Evolutionary conservation across 75 land plant species (phyloP), one percentile per base, ranked within the genome.

Genomic region (Isoetes taiwanensis): DNA sequence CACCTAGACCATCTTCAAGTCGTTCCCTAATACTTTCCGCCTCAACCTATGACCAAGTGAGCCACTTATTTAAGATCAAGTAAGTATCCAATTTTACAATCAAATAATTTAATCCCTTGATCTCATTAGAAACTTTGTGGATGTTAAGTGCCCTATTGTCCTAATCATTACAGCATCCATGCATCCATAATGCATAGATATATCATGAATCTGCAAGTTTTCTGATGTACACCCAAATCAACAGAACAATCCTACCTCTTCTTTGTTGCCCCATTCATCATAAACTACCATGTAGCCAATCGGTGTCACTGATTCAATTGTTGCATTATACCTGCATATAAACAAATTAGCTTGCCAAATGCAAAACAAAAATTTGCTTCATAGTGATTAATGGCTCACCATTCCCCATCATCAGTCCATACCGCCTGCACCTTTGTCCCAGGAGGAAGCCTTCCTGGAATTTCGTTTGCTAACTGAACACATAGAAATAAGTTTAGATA

Each of bases 351-450:
- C 9, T 48, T 16, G 21, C 16, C 9, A 17, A 8, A 9, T 48
- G 16, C 9, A 48, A 8, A 48, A 48, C 8, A 5, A 21, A 48
- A 8, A 16, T 5, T 48, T 48, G 21, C 9, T 8, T 8, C n/a
- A 48, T 16, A 17, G 6, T 8, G 6, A 17, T 8, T 5, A 10
- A 25, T 20, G 16, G 19, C 69, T 54, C 66, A 90, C 97, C 97
- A 91, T 60, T 91, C 97, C 25, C 97, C 97, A 71, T 91, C 97
- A 56, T 77, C 83, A 73, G 95, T 91, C 83, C 81, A 87, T 30
- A 91, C 85, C 34, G 95, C 95, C 60, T 91, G 89, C 43, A 91
- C 83, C 67, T 77, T 87, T 28, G 94, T 62, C 34, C 97, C 97
- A 41, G 83, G 58, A 38, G 94, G 52, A 68, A 86, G 72, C 17